Evolutionary conservation across 208 protist genomes (phyloP), one percentile per base, ranked within the genome.

Genomic region (Crithidia bombi): DNA sequence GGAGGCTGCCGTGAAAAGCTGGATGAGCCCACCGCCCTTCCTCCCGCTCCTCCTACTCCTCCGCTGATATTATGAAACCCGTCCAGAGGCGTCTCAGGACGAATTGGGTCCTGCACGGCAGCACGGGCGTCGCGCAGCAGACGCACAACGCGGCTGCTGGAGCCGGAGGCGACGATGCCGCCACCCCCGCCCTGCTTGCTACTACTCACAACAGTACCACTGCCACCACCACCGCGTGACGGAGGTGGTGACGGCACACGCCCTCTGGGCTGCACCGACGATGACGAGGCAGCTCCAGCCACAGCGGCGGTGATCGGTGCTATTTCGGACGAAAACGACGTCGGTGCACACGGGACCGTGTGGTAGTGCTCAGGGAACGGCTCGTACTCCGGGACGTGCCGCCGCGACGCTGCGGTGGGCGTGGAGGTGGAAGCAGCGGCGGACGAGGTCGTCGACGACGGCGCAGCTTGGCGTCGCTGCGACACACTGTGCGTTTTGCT

Each of bases 91-190:
- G 87, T 92, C 69, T 86, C 83, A 1, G 83, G 81, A 3, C 83
- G 83, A 43, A 79, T 75, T 15, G 79, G 83, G 36, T 52, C 71
- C 19, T 70, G 69, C 66, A 89, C 83, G 2, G 79, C 63, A 10
- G 87, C 87, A 11, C 87, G 83, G 1, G 87, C 83, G 39, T 92
- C 83, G 2, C 78, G 75, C 55, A 92, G 79, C 30, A 87, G 78
- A 23, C 87, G 81, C 2, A 64, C 54, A 14, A 90, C 83, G 30
- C 86, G 77, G 17, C 73, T 83, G 38, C 76, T 74, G 59, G 78
- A 32, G 62, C 85, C 64, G 25, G 62, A 55, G 38, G 63, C 70
- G 17, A 65, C 54, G 6, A 65, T 54, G n/a, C 58, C 56, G 26
- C 41, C 58, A 1, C 43, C 58, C 26, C 35, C 36, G 28, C 26